Base-by-base conservation (phyloP, 176 grass and related monocot genomes). In the bread wheat (Triticum aestivum) region DNA sequence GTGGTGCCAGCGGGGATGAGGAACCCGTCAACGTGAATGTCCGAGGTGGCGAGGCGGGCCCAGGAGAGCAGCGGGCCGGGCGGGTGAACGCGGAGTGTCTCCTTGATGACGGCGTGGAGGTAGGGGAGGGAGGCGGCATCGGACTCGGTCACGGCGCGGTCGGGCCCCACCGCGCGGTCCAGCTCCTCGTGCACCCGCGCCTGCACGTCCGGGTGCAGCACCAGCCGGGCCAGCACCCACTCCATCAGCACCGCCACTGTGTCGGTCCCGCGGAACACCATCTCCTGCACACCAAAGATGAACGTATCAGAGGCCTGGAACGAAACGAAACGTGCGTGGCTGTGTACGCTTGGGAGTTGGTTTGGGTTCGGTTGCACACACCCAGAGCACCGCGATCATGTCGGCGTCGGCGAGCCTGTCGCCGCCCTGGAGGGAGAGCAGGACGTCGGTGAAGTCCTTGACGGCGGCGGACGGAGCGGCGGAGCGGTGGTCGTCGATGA, bases 241-340 rank as follows among this genome's bases (percentile, higher is more conserved):
- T 98, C 96, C 41, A 92, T 98, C 70, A 98, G 86, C 88, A 96
- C 93, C 3, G 96, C 92, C 39, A 98, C 90, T 2, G 96, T 98
- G 78, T 98, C 96, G 38, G 93, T 95, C 23, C 96, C 96, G 5
- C 96, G 88, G 84, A 98, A 98, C 86, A 98, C 88, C 93, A 95
- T 98, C 79, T 98, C 96, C 96, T 98, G 86, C 15, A 10, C 6
- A 20, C 15, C 24, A 63, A 18, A 11, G 2, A 15, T 20, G 58
- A 29, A 44, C 73, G 37, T 23, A 38, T 86, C 38, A 54, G 51
- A 54, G 15, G 49, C 1, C 1, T 17, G 49, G 14, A 52, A 6
- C 14, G 14, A 17, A 52, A 54, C 21, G 70, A 69, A 54, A 21
- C 61, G 23, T 11, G 64, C 75, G 69, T 56, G 73, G 51, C 4